Evolutionary conservation across 768 basidiomycete species (phyloP).

Genomic region (Mycena metata): DNA sequence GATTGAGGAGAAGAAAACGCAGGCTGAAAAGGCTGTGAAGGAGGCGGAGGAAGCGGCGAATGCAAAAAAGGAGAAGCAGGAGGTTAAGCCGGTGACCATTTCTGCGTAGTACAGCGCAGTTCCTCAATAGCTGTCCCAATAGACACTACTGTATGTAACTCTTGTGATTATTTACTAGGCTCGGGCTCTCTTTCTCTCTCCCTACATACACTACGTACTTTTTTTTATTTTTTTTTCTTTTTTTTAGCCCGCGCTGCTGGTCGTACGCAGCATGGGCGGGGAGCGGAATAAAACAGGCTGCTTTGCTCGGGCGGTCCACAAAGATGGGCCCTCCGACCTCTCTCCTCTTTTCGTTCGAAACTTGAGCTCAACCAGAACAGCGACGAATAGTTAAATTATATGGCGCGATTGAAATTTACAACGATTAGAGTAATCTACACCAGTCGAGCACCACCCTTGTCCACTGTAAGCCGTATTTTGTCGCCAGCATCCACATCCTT

Average conservation of each 20-base stretch:
- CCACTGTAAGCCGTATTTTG: slow-evolving; percentile 65
- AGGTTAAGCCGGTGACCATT: slow-evolving; percentile 63
- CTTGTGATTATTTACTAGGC: slow-evolving; percentile 27
- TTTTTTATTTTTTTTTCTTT: slow-evolving; percentile 28
- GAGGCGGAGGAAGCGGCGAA: slow-evolving; percentile 68
- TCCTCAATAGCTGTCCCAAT: slow-evolving; percentile 3
- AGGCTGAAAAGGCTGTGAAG: slow-evolving; percentile 75
- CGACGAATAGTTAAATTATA: too few species aligned
- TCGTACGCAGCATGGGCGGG: slow-evolving; percentile 21
- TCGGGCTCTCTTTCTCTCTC: slow-evolving; percentile 17
- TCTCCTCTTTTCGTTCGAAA: slow-evolving; percentile 15
- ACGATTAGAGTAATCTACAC: slow-evolving; percentile 29
- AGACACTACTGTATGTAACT: slow-evolving; percentile 35
- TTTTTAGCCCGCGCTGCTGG: slow-evolving; percentile 33
- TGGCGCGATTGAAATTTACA: background rate
- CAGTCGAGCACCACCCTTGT: slow-evolving; percentile 64
- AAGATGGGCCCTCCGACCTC: slow-evolving; percentile 23
- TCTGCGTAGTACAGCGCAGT: slow-evolving; percentile 46
- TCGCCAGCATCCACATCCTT: slow-evolving; percentile 64
- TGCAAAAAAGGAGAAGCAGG: slow-evolving; percentile 73
- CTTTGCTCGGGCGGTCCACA: slow-evolving; percentile 34
- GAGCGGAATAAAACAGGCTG: slow-evolving; percentile 32
- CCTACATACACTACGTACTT: slow-evolving; percentile 20
- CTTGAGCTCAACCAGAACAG: background rate
- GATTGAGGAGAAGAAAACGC: slow-evolving; percentile 73